Evolutionary conservation across 257 asterid species (phyloP), one percentile per base, ranked within the genome.

Genomic region (Primulina tabacum): DNA sequence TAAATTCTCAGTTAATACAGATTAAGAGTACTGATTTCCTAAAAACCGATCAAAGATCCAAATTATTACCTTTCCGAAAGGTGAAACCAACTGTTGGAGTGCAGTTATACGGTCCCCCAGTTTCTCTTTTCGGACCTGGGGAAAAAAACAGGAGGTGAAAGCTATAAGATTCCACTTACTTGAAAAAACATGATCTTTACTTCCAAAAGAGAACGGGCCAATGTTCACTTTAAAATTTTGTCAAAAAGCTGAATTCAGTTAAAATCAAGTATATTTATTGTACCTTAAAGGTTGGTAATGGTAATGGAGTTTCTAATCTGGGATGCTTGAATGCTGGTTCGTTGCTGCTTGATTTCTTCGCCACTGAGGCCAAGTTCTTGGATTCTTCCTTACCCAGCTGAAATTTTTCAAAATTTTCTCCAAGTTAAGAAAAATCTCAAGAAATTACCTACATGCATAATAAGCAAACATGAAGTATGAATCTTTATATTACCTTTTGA

Each of bases 261-360:
- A 17, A 50, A 47, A 50, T 17, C 57, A 50, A 50, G 18, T 50
- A 17, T 7, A 18, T 28, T 0, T 28, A 6, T 59, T 16, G 69
- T 75, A 68, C 96, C 97, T 89, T 90, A 73, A 92, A 88, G 43
- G 95, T 83, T 72, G 96, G 97, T 20, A 84, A 71, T 77, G 96
- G 81, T 3, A 96, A 84, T 64, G 95, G 92, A 18, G 93, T 91
- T 76, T 85, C 94, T 0, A 82, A 76, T 62, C 95, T 21, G 0
- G 83, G 77, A 21, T 95, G 88, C 75, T 89, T 89, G 28, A 73
- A 62, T 67, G 83, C 47, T 5, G 86, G 73, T 65, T 80, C 86
- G 24, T 63, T 74, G 37, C 70, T 73, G n/a, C 8, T 50, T 50
- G 21, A 21, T 76, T 78, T 83, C 84, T 79, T 84, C 8, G 75